Evolutionary conservation across 2,329 filamentous ascomycete genomes (phyloP), one percentile per base, ranked within the genome.

Genomic region (Epichloe aotearoae): DNA sequence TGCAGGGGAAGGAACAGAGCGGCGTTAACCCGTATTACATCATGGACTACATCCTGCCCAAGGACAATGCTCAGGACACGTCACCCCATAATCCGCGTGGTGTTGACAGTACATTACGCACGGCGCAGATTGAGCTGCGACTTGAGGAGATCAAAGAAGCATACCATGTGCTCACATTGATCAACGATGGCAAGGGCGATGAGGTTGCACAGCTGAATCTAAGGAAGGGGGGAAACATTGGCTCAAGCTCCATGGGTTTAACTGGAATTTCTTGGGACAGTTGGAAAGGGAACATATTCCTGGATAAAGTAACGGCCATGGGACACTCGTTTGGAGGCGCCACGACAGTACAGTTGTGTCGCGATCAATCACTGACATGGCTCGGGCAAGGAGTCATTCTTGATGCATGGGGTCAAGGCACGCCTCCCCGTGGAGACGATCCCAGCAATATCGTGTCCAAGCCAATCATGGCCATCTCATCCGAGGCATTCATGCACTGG

Each of bases 401-500:
- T 52, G 82, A 85, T 55, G 76, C 80, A 7, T 85, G 81, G 81
- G 81, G 73, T 4, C 64, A 68, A 57, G 77, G 63, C 59, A 76
- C 59, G 59, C 75, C 57, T 57, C 72, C 56, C 56, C 65, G 57
- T 56, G 72, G 50, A 61, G 70, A 74, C 33, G 67, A 71, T 17
- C 65, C 68, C 1, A 58, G 69, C 4, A 67, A 75, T 51, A 68
- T 70, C 15, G 64, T 74, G 5, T 66, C 68, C 38, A 70, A 74
- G 12, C 82, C 82, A 5, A 59, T 85, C 7, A 69, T 86, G 5
- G 77, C 76, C 3, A 79, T 86, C 59, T 83, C 82, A 46, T 79
- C 74, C 5, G 82, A 86, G 62, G 82, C 80, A 0, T 85, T 85
- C 65, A 83, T 83, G 71, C 82, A 84, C 64, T 85, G 82, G 82